phyloP scores from a whole-genome alignment of 306 rosid genomes.

The Castanopsis chinensis region DNA sequence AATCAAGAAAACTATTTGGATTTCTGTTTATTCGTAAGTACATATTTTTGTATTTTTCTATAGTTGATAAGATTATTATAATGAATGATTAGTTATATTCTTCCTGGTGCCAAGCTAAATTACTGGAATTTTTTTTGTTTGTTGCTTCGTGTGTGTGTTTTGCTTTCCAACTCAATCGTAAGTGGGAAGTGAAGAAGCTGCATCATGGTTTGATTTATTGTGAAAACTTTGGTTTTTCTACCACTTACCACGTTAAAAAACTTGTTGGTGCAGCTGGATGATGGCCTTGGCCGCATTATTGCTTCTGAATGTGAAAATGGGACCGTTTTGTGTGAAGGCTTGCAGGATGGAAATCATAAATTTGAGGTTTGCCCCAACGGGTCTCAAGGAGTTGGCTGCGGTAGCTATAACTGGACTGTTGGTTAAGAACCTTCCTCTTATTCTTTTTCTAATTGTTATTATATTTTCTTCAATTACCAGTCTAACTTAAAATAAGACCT shows the following conservation, averaged over 20 bases:
- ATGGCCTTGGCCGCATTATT: conserved; percentile 17
- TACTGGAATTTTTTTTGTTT: not conserved
- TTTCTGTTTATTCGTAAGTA: not conserved
- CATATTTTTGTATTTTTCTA: not conserved
- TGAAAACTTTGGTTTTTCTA: not conserved
- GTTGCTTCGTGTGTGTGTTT: not conserved
- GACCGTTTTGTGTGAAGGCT: conserved; percentile 42
- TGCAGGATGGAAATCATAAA: conserved; percentile 76
- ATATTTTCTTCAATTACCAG: not conserved
- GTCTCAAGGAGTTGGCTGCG: conserved; percentile 53
- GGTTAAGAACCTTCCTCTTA: conserved; percentile 50
- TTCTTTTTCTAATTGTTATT: conserved; percentile 13
- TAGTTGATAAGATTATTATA: not conserved
- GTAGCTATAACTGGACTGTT: conserved; percentile 69
- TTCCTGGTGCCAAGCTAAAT: not conserved
- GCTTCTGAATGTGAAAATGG: conserved; percentile 47
- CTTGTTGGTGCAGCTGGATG: conserved; percentile 59
- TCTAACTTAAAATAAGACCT: not conserved
- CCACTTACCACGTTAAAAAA: not conserved
- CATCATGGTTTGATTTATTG: not conserved
- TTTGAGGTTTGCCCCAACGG: conserved; percentile 66
- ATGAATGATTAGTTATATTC: not conserved
- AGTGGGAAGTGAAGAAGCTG: not conserved
- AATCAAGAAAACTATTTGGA: not conserved
- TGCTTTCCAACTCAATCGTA: not conserved